A percentile compares a stretch with the other conserved stretches of the same genome.
Evolutionary conservation across 2,329 filamentous ascomycete species (phyloP).

Genomic region (Helicocarpus griseus): DNA sequence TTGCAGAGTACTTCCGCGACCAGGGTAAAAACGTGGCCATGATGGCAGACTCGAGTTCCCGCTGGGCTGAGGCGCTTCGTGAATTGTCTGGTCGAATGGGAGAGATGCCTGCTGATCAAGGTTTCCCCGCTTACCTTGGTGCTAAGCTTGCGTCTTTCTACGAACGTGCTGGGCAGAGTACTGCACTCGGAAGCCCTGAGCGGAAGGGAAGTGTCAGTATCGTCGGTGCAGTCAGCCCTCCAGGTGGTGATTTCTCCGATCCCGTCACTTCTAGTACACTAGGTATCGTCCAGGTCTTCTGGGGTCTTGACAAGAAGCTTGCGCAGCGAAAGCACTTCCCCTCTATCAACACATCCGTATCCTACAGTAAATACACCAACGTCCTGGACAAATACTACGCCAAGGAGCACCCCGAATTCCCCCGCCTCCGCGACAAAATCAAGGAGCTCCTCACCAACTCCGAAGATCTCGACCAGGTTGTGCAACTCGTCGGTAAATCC

Average conservation of each 20-base stretch:
- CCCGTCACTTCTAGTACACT: constrained; percentile 90
- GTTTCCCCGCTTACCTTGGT: constrained; percentile 95
- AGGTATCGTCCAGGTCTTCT: constrained; percentile 98
- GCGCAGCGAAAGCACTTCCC: constrained; percentile 99
- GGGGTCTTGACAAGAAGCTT: constrained; percentile 99
- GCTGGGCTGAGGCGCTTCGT: constrained; percentile 97
- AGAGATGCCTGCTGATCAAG: constrained; percentile 99
- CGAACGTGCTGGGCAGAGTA: constrained; percentile 87
- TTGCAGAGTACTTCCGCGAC: constrained; percentile 94
- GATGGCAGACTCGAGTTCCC: constrained; percentile 98
- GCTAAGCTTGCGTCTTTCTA: constrained; percentile 98
- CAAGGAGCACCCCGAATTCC: constrained; percentile 89
- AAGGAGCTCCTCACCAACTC: constrained; percentile 89
- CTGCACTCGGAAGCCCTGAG: constrained; percentile 77
- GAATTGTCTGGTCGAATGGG: constrained; percentile 96
- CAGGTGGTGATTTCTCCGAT: constrained; percentile 98
- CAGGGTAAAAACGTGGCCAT: constrained; percentile 96
- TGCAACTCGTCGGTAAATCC: constrained; percentile 96
- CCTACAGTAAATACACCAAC: constrained; percentile 92
- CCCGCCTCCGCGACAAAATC: constrained; percentile 82
- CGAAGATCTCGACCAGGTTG: constrained; percentile 95
- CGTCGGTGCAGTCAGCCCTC: constrained; percentile 92
- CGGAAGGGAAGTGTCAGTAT: constrained; percentile 91
- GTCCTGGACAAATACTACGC: constrained; percentile 89
- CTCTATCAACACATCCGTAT: constrained; percentile 88